These are phyloP conservation scores for Selenicereus undatus DNA, from an alignment of 148 eudicot species.

Conservation along the genomic window DNA sequence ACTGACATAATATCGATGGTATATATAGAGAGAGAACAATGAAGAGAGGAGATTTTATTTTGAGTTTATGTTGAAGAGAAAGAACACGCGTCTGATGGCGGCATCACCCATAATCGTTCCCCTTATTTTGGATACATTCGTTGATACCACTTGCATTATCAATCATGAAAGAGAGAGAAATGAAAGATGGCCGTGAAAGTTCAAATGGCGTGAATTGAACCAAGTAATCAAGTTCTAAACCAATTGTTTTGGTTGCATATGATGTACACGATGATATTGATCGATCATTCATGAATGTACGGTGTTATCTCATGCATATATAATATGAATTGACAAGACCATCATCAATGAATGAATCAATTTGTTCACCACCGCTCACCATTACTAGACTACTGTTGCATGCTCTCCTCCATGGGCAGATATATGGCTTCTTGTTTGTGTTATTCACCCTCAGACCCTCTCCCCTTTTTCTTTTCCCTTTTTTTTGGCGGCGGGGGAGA, in stretches of 20 bases:
- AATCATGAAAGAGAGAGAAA: constrained; percentile 11
- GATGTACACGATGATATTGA: too few relatives aligned
- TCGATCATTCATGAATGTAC: too few relatives aligned
- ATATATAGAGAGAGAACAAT: not conserved
- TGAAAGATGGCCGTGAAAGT: not conserved
- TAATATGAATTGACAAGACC: too few relatives aligned
- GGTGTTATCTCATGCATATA: too few relatives aligned
- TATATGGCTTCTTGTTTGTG: too few relatives aligned
- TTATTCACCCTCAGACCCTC: too few relatives aligned
- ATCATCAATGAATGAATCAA: too few relatives aligned
- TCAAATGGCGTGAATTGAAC: constrained; percentile 16
- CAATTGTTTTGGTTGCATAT: not conserved
- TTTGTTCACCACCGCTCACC: too few relatives aligned
- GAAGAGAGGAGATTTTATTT: constrained; percentile 8
- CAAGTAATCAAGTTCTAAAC: constrained; percentile 17
- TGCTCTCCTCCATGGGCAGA: too few relatives aligned
- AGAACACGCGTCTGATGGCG: constrained; percentile 22
- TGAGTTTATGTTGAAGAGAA: constrained; percentile 17
- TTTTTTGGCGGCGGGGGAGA: too few relatives aligned
- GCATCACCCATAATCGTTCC: constrained; percentile 7
- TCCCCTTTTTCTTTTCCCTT: too few relatives aligned
- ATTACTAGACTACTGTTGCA: too few relatives aligned
- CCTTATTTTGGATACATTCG: not conserved
- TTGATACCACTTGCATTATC: not conserved
- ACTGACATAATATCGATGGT: not conserved